These are phyloP conservation scores for Patellaria atrata DNA, from an alignment of 495 filamentous ascomycete species.

Conservation along the genomic window DNA sequence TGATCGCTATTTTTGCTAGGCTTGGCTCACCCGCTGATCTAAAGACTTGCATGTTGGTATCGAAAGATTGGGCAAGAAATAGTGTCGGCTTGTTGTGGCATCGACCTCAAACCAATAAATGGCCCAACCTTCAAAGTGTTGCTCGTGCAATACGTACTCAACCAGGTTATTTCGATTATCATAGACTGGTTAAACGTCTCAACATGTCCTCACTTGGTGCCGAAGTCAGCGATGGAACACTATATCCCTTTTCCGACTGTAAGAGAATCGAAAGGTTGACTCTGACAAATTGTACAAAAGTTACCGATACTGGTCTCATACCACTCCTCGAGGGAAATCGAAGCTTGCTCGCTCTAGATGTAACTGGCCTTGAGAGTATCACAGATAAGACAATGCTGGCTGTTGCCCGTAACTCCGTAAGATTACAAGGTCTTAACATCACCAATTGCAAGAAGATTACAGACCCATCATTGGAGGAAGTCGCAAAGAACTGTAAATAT, in stretches of 20 bases:
- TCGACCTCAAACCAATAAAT: conserved; percentile 75
- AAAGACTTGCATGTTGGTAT: conserved; percentile 79
- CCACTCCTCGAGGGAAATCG: conserved; percentile 65
- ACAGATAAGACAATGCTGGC: conserved; percentile 69
- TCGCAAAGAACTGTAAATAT: conserved; percentile 70
- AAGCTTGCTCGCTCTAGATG: conserved; percentile 78
- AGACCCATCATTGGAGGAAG: conserved; percentile 65
- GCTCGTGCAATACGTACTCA: conserved; percentile 55
- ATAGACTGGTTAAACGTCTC: conserved; percentile 73
- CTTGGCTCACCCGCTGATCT: conserved; percentile 59
- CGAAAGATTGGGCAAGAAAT: conserved; percentile 82
- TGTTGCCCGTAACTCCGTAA: conserved; percentile 66
- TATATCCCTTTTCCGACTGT: conserved; percentile 67
- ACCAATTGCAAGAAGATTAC: conserved; percentile 73
- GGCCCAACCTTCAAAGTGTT: conserved; percentile 62
- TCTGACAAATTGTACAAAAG: conserved; percentile 70
- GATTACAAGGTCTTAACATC: conserved; percentile 87
- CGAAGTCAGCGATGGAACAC: conserved; percentile 76
- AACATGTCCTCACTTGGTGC: conserved; percentile 69
- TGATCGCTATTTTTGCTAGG: conserved; percentile 84
- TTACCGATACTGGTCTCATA: conserved; percentile 73
- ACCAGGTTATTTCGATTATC: conserved; percentile 68
- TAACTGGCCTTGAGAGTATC: conserved; percentile 64
- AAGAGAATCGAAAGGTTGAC: conserved; percentile 89
- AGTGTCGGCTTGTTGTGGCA: conserved; percentile 92